A percentile compares a stretch with the other conserved stretches of the same genome.
phyloP scores from a whole-genome alignment of 83 land plant species.

The Picea abies region DNA sequence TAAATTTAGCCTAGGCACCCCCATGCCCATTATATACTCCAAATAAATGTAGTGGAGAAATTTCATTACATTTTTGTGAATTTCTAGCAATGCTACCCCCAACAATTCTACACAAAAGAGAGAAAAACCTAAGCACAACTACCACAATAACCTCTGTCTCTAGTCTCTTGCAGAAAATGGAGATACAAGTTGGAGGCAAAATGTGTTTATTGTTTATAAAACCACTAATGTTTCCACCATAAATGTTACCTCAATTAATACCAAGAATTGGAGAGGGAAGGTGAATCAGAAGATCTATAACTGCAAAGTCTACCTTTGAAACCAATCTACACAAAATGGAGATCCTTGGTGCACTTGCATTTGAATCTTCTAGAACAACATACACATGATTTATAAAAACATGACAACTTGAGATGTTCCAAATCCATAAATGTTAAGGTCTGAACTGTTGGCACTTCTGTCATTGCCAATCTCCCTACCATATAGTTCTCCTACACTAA shows the following conservation, averaged over 20 bases:
- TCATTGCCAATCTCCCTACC: not conserved
- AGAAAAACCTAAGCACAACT: slow-evolving; percentile 43
- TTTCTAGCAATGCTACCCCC: slow-evolving; percentile 37
- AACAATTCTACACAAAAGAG: slow-evolving; percentile 54
- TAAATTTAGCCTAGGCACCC: slow-evolving; percentile 65
- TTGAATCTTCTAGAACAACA: not conserved
- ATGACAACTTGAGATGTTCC: no score
- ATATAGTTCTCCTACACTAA: no score
- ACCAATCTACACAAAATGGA: not conserved
- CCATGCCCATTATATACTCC: slow-evolving; percentile 97
- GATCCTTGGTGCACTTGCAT: not conserved
- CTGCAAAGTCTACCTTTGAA: not conserved
- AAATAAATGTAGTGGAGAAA: slow-evolving; percentile 61
- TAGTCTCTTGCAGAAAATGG: slow-evolving; percentile 68
- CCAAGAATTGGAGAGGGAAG: not conserved
- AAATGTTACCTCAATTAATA: not conserved
- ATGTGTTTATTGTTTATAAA: slow-evolving; percentile 15
- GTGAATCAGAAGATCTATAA: not conserved
- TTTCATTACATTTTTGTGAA: slow-evolving; percentile 17
- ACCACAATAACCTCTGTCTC: slow-evolving; percentile 92
- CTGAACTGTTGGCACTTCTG: slow-evolving; percentile 4
- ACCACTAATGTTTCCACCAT: not conserved
- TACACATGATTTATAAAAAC: not conserved
- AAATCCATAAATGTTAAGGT: slow-evolving; percentile 10
- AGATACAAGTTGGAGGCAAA: slow-evolving; percentile 71